Percentiles rank a stretch among this genome's conserved stretches.
These are phyloP conservation scores for Blastobotrys arbuscula DNA, from an alignment of 1,139 yeast genomes.

Conservation along the genomic window DNA sequence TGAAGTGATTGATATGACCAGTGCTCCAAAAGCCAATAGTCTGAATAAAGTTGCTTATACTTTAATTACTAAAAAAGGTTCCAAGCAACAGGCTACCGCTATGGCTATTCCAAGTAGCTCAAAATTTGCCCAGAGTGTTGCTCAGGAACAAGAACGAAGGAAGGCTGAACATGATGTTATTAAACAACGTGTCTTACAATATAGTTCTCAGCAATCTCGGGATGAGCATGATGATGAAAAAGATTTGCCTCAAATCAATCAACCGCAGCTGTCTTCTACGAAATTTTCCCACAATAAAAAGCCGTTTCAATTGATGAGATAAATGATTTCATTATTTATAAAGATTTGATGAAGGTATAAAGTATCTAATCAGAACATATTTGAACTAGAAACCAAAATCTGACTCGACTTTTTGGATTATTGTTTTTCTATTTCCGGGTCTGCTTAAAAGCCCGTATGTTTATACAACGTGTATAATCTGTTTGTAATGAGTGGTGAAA, in stretches of 20 bases:
- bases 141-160: slow-evolving; percentile 22
- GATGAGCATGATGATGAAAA: slow-evolving; percentile 4
- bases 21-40: not conserved
- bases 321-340: not conserved
- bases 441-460: too few relatives aligned
- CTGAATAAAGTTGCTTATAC: slow-evolving; percentile 21
- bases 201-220: slow-evolving; percentile 17
- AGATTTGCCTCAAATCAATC: slow-evolving; percentile 7
- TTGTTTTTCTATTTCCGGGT: too few relatives aligned
- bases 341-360: too few relatives aligned
- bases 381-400: too few relatives aligned
- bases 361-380: too few relatives aligned
- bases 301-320: not conserved
- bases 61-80: slow-evolving; percentile 26
- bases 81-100: slow-evolving; percentile 19
- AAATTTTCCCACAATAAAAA: not conserved
- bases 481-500: too few relatives aligned
- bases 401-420: too few relatives aligned
- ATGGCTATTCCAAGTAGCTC: slow-evolving; percentile 27
- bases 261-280: slow-evolving; percentile 6
- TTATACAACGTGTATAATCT: too few relatives aligned
- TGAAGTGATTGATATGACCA: slow-evolving; percentile 9
- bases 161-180: slow-evolving; percentile 26
- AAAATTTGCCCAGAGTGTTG: slow-evolving; percentile 25
- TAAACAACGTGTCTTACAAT: slow-evolving; percentile 26